Evolutionary conservation across 345 rosid genomes (phyloP).

Genomic region (Lepidium aucheri): DNA sequence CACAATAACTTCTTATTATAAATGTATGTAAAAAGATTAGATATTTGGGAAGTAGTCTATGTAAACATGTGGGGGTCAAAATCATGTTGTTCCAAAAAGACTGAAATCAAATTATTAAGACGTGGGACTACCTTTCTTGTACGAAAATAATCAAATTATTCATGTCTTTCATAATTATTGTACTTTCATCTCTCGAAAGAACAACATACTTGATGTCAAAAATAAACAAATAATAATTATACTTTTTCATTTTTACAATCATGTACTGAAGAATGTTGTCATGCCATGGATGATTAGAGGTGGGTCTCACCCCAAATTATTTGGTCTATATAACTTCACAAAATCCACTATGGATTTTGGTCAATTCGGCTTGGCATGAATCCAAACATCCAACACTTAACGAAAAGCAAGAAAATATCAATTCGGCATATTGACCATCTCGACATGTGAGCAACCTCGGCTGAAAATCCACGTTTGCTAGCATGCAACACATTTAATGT

Average conservation of each 20-base stretch:
- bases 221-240: too few species aligned
- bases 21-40: background rate
- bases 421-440: too few species aligned
- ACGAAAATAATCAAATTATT: slow-evolving; percentile 6
- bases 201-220: background rate
- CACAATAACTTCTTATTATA: background rate
- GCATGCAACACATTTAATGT: too few species aligned
- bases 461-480: too few species aligned
- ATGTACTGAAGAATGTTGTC: background rate
- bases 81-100: slow-evolving; percentile 17
- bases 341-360: too few species aligned
- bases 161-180: slow-evolving; percentile 12
- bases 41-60: background rate
- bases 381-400: too few species aligned
- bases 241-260: background rate
- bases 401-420: too few species aligned
- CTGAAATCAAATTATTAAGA: slow-evolving; percentile 15
- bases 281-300: background rate
- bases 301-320: too few species aligned
- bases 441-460: too few species aligned
- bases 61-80: slow-evolving; percentile 15
- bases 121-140: slow-evolving; percentile 18
- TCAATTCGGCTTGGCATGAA: too few species aligned
- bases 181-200: slow-evolving; percentile 27
- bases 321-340: too few species aligned